Conservation (phyloP, 148 eudicot genomes). For the Persicaria maculosa region DNA sequence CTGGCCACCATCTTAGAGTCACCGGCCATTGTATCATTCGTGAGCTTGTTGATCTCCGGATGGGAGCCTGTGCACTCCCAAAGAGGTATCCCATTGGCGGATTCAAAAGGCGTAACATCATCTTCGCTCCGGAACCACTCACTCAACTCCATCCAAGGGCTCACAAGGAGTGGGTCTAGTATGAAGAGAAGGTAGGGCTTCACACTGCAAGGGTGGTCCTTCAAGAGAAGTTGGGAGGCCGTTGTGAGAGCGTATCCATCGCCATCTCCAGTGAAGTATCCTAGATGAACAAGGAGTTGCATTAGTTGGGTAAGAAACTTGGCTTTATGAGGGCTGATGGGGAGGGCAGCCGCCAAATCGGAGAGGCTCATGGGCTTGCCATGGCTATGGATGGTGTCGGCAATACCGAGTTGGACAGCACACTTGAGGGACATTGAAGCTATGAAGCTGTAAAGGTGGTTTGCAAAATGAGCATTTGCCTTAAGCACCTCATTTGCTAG, state of each 20-base stretch:
- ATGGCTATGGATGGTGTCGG: constrained; percentile 24
- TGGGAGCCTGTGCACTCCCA: constrained; percentile 22
- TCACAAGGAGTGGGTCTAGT: constrained; percentile 15
- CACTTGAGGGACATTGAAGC: constrained; percentile 32
- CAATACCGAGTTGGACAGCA: constrained; percentile 25
- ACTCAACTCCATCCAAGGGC: constrained; percentile 21
- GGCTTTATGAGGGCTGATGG: constrained; percentile 17
- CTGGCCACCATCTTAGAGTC: constrained; percentile 24
- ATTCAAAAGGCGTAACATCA: constrained; percentile 17
- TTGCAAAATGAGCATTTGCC: constrained; percentile 31
- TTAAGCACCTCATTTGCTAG: constrained; percentile 18
- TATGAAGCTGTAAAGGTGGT: constrained; percentile 15
- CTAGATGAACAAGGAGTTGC: constrained; percentile 24
- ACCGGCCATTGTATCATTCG: constrained; percentile 31
- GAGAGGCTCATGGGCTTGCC: constrained; percentile 22
- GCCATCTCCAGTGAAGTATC: constrained; percentile 14
- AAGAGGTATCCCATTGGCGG: constrained; percentile 15
- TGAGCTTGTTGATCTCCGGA: constrained; percentile 2
- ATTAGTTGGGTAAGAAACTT: constrained; percentile 15
- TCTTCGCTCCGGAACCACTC: constrained; percentile 21
- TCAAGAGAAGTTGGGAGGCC: constrained; percentile 23
- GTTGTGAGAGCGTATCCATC: constrained; percentile 21
- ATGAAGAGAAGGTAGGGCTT: constrained; percentile 14
- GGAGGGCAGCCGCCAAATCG: constrained; percentile 15
- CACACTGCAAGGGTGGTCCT: constrained; percentile 19